Percentiles rank a stretch among this genome's conserved stretches.
Conservation (phyloP, 257 asterid species). For the Nyctanthes arbortristis region DNA sequence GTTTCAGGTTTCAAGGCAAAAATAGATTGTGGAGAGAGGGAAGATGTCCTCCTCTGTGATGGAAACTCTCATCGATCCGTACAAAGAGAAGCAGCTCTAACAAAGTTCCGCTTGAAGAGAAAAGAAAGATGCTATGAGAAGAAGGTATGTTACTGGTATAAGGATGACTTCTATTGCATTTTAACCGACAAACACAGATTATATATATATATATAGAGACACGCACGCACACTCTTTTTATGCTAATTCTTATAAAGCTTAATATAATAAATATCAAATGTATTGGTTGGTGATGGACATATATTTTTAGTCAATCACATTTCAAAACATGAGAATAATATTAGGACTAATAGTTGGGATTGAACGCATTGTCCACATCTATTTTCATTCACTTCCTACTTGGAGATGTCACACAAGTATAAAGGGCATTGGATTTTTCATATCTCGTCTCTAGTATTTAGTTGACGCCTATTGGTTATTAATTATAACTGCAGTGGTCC, state of each 20-base stretch:
- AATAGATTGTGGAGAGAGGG: conserved; percentile 29
- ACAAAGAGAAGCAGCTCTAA: conserved; percentile 54
- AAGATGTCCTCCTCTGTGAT: conserved; percentile 24
- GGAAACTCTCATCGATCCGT: conserved; percentile 30
- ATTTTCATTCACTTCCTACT: background rate
- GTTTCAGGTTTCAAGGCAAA: conserved; percentile 16
- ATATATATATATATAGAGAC: too few species aligned
- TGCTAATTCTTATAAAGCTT: background rate
- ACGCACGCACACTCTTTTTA: background rate
- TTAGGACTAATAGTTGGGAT: background rate
- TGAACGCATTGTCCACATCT: background rate
- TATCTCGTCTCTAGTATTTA: background rate
- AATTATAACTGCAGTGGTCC: background rate
- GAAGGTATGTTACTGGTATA: conserved; percentile 33
- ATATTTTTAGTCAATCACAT: background rate
- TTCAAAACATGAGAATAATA: background rate
- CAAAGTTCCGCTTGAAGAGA: conserved; percentile 51
- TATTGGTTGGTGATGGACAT: background rate
- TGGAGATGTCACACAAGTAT: too few species aligned
- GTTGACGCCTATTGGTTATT: background rate
- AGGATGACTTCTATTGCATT: background rate
- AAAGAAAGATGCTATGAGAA: conserved; percentile 60
- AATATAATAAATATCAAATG: too few species aligned
- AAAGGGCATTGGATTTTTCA: too few species aligned
- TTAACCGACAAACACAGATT: background rate